phyloP scores from a whole-genome alignment of 1,139 yeast genomes.

The Yamadazyma siamensis region DNA sequence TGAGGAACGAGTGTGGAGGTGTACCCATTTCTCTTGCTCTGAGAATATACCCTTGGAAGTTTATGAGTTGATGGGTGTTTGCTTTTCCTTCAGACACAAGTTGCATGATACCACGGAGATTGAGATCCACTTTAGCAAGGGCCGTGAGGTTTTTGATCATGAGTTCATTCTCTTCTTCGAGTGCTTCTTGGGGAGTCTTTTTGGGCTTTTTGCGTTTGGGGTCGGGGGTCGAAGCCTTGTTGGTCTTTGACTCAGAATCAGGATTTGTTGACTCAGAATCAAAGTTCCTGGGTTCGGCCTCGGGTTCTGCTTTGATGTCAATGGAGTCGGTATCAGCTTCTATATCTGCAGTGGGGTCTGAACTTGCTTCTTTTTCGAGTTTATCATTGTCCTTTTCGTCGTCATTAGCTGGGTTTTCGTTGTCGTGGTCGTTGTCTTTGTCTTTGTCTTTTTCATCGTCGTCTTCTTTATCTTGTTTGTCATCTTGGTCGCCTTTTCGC shows the following conservation, averaged over 20 bases:
- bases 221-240: no score
- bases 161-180: constrained; percentile 63
- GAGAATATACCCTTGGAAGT: constrained; percentile 75
- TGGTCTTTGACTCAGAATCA: not conserved
- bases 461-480: constrained; percentile 1
- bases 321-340: no score
- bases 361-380: not conserved
- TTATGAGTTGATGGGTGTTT: constrained; percentile 61
- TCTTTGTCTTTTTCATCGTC: constrained; percentile 1
- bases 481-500: constrained; percentile 8
- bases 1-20: constrained; percentile 34
- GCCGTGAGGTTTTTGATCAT: constrained; percentile 82
- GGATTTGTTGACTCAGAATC: not conserved
- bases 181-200: constrained; percentile 41
- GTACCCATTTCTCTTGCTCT: constrained; percentile 78
- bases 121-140: constrained; percentile 71
- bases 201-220: no score
- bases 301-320: no score
- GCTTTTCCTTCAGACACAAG: constrained; percentile 83
- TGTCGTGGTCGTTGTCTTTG: not conserved
- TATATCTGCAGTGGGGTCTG: no score
- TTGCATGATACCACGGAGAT: constrained; percentile 70
- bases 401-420: not conserved
- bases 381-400: not conserved
- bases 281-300: not conserved